Conservation (phyloP, 345 rosid species). For the Ceriops tagal region DNA sequence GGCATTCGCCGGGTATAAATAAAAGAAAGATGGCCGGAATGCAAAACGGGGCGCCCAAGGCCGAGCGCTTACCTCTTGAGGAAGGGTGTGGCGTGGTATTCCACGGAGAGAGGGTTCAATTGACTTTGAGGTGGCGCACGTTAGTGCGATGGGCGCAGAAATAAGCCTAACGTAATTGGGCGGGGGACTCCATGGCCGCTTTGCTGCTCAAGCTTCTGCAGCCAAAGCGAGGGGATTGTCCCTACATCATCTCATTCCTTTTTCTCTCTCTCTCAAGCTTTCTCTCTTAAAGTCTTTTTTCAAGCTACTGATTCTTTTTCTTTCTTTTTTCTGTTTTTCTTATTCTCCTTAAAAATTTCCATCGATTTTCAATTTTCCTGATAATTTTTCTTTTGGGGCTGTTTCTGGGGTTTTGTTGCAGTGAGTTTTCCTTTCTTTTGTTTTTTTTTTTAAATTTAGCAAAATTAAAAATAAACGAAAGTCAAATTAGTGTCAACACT, state of each 20-base stretch:
- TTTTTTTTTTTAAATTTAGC: too few species aligned
- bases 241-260: slow-evolving; percentile 29
- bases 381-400: too few species aligned
- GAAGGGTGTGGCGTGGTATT: slow-evolving; percentile 53
- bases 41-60: slow-evolving; percentile 28
- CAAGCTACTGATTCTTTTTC: not conserved
- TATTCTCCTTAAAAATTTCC: too few species aligned
- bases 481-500: too few species aligned
- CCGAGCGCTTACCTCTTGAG: slow-evolving; percentile 55
- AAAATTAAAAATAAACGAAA: too few species aligned
- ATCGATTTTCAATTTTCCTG: too few species aligned
- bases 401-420: too few species aligned
- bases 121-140: slow-evolving; percentile 39
- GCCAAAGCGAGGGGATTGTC: slow-evolving; percentile 35
- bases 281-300: not conserved
- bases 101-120: slow-evolving; percentile 39
- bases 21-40: too few species aligned
- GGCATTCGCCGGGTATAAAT: not conserved
- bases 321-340: too few species aligned
- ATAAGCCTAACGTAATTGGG: not conserved
- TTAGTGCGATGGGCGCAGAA: slow-evolving; percentile 47
- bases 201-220: slow-evolving; percentile 38
- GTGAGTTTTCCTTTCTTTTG: too few species aligned
- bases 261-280: not conserved
- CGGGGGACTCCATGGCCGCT: slow-evolving; percentile 44